These are phyloP conservation scores for Trametes punicea DNA, from an alignment of 768 basidiomycete species.

Conservation along the genomic window DNA sequence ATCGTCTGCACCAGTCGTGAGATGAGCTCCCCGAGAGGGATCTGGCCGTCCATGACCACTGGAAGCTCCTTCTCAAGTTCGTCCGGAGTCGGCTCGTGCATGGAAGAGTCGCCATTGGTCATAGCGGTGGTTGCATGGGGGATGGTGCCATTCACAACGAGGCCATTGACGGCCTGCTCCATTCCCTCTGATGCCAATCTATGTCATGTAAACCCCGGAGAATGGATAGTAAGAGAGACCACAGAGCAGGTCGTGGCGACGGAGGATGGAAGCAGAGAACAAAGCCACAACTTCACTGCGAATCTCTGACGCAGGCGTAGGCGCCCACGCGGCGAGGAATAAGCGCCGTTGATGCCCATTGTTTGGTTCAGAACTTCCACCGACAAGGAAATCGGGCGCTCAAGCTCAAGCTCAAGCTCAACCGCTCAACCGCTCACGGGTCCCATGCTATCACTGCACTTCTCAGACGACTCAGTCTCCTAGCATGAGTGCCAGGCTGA, in stretches of 20 bases:
- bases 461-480: too few relatives aligned
- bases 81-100: slow-evolving; percentile 42
- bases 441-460: too few relatives aligned
- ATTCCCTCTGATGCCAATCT: slow-evolving; percentile 3
- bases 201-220: slow-evolving; percentile 9
- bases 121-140: background rate
- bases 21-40: slow-evolving; percentile 68
- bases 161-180: slow-evolving; percentile 19
- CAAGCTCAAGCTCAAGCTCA: too few relatives aligned
- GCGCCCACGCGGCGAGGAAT: background rate
- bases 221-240: background rate
- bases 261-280: slow-evolving; percentile 1
- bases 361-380: too few relatives aligned
- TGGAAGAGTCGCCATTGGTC: slow-evolving; percentile 7
- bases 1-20: slow-evolving; percentile 75
- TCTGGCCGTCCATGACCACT: slow-evolving; percentile 66
- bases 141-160: slow-evolving; percentile 8
- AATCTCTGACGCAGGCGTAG: background rate
- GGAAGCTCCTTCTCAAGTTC: slow-evolving; percentile 75
- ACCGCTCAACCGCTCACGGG: too few relatives aligned
- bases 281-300: background rate
- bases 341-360: background rate
- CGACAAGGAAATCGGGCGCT: too few relatives aligned
- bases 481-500: too few relatives aligned
- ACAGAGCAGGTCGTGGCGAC: background rate